A percentile compares a stretch with the other conserved stretches of the same genome.
These are phyloP conservation scores for Croton laevigatus DNA, from an alignment of 441 rosid genomes.

Conservation along the genomic window DNA sequence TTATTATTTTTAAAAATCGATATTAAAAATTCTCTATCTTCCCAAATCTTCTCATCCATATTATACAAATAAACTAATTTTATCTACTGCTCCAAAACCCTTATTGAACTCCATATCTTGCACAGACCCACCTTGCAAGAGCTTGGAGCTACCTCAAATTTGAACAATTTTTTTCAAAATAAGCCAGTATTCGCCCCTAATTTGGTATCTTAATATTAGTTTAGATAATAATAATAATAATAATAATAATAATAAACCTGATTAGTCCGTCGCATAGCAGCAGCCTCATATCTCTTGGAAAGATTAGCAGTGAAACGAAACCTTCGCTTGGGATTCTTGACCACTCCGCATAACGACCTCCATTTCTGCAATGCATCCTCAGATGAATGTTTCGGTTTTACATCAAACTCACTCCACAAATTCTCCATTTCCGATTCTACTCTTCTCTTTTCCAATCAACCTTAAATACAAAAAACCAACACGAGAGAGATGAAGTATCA, in stretches of 20 bases:
- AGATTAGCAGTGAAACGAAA: conserved; percentile 77
- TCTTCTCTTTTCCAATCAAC: not conserved
- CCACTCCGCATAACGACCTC: conserved; percentile 60
- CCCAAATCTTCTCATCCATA: too few relatives aligned
- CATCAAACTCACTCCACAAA: conserved; percentile 52
- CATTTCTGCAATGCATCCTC: conserved; percentile 56
- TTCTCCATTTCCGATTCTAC: conserved; percentile 51
- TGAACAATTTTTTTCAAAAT: too few relatives aligned
- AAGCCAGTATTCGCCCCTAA: too few relatives aligned
- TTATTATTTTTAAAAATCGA: too few relatives aligned
- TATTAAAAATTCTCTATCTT: too few relatives aligned
- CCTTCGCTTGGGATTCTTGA: conserved; percentile 71
- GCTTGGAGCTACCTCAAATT: too few relatives aligned
- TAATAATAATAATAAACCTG: conserved; percentile 35
- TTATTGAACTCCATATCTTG: too few relatives aligned
- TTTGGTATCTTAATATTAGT: not conserved
- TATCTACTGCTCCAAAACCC: too few relatives aligned
- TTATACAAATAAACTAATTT: too few relatives aligned
- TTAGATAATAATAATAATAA: not conserved
- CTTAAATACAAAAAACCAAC: not conserved
- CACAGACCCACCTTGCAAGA: too few relatives aligned
- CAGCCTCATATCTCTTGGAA: conserved; percentile 52
- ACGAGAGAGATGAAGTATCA: not conserved
- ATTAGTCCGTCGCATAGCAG: conserved; percentile 81
- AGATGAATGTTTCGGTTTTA: conserved; percentile 59